Evolutionary conservation across 2,329 filamentous ascomycete genomes (phyloP), one percentile per base, ranked within the genome.

Genomic region (Ceratocystis eucalypticola): DNA sequence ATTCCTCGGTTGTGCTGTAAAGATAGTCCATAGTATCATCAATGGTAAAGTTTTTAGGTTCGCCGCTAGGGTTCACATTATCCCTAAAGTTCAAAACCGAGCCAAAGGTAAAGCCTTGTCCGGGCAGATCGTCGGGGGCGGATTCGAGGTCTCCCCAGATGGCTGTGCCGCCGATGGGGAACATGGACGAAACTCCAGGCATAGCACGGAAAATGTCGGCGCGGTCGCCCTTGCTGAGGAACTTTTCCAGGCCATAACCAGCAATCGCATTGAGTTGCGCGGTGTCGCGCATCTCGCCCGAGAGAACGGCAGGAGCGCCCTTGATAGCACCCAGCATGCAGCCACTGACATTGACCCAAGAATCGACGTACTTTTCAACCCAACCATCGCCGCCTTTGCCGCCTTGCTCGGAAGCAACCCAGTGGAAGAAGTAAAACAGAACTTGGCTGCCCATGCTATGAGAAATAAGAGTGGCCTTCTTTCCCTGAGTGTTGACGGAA

Each of bases 361-460:
- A 88, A 70, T 95, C 94, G 64, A 99, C 80, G 73, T 96, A 83
- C 20, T 82, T 83, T 68, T 99, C 92, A 0, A 99, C 93, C 94
- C 94, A 99, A 65, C 85, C 82, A 46, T 87, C 81, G 1, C 94
- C 93, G 1, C 91, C 93, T 22, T 85, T 84, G 3, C 94, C 94
- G 4, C 89, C 89, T 65, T 86, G 80, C 1, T 87, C 82, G 65
- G 84, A 84, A 17, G 96, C 89, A 1, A 96, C 94, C 86, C 86
- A 88, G 70, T 87, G 85, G 68, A 92, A 83, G 71, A 87, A 88
- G 74, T 88, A 95, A 75, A 95, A 93, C 4, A 95, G 79, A 0
- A 99, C 93, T 74, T 97, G 94, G 59, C 91, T 94, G 59, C 94
- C 94, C 94, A 99, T 99, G 73, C 91, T 96, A 80, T 99, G 94